A percentile compares a stretch with the other conserved stretches of the same genome.
Evolutionary conservation across 2,329 filamentous ascomycete species (phyloP).

Genomic region (Colletotrichum sp.): DNA sequence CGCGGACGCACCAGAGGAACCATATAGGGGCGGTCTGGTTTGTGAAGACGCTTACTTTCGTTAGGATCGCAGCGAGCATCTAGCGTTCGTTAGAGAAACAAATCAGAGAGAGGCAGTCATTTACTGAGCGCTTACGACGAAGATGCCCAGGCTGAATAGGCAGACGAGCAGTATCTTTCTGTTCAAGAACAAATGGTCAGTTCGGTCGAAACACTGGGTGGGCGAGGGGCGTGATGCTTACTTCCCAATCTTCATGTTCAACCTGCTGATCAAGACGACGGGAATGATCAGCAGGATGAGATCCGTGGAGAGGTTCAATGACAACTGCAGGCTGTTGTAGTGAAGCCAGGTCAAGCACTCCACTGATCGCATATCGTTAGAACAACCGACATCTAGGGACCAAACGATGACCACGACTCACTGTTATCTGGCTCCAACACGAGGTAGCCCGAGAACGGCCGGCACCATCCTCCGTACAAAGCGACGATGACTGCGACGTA

Average conservation of each 20-base stretch:
- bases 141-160: slow-evolving; percentile 12
- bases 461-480: slow-evolving; percentile 16
- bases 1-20: slow-evolving; percentile 19
- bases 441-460: slow-evolving; percentile 13
- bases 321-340: slow-evolving; percentile 16
- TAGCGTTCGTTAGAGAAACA: neutral
- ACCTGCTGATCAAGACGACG: neutral
- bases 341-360: slow-evolving; percentile 12
- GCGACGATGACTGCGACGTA: slow-evolving; percentile 10
- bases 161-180: slow-evolving; percentile 13
- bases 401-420: neutral
- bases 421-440: neutral
- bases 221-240: neutral
- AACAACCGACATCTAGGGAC: no score
- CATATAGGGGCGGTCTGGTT: neutral
- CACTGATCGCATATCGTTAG: neutral
- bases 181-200: neutral
- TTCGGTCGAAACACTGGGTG: neutral
- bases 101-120: fast-evolving
- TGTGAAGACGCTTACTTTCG: slow-evolving; percentile 2
- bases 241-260: slow-evolving; percentile 12
- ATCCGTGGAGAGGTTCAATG: slow-evolving; percentile 18
- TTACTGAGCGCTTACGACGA: neutral
- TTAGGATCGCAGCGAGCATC: slow-evolving; percentile 15
- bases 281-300: slow-evolving; percentile 6